Evolutionary conservation across 1,284 basidiomycete species (phyloP).

Genomic region (Microbotryum intermedium): DNA sequence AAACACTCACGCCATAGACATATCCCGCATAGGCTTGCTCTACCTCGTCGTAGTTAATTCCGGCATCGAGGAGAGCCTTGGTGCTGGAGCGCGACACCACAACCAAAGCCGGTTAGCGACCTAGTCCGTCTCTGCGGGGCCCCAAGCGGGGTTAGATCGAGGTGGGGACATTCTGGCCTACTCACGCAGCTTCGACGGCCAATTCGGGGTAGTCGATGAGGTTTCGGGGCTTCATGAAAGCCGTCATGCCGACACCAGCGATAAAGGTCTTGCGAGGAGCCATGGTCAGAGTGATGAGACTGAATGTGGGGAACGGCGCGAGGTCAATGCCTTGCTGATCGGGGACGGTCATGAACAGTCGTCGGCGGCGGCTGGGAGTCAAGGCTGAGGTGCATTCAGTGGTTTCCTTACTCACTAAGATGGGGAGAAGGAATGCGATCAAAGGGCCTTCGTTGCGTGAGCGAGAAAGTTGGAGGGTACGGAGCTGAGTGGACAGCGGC

Average conservation of each 20-base stretch:
- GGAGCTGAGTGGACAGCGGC: too few species aligned
- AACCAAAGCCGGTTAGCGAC: neutral
- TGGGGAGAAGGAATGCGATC: too few species aligned
- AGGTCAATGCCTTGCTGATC: too few species aligned
- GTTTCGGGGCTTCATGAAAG: constrained; percentile 68
- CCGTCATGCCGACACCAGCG: constrained; percentile 67
- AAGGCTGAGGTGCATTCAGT: too few species aligned
- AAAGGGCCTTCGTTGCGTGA: too few species aligned
- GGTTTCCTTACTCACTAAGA: too few species aligned
- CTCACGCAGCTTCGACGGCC: constrained; percentile 12
- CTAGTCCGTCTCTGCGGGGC: neutral
- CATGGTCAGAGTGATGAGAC: neutral
- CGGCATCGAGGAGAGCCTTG: constrained; percentile 75
- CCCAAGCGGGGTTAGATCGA: neutral
- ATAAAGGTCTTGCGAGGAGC: constrained; percentile 37
- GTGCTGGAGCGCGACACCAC: constrained; percentile 67
- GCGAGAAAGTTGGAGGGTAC: too few species aligned
- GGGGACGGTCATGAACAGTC: too few species aligned
- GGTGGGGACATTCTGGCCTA: neutral
- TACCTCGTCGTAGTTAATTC: constrained; percentile 70
- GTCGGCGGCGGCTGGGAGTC: too few species aligned
- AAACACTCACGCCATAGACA: constrained; percentile 26
- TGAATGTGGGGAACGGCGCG: neutral
- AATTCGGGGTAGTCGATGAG: constrained; percentile 38
- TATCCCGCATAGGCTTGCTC: constrained; percentile 72